Evolutionary conservation across 495 filamentous ascomycete genomes (phyloP), one percentile per base, ranked within the genome.

Genomic region (Talaromyces thailandensis): DNA sequence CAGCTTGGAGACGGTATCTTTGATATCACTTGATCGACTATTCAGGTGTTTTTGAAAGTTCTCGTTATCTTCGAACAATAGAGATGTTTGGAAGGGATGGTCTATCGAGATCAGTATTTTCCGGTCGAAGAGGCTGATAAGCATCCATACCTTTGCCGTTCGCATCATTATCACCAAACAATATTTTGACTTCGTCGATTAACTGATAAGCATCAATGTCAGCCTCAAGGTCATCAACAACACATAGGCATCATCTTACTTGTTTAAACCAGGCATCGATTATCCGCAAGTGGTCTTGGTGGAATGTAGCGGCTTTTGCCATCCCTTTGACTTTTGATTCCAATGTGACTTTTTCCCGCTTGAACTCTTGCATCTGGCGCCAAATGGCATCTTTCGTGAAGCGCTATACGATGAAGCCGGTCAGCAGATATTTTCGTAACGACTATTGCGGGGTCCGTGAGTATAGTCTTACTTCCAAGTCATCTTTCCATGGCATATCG

Each of bases 331-430:
- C 74, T 66, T 87, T 88, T 43, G 80, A 72, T 73, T 97, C 93
- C 53, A 96, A 73, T 18, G 84, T 86, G 32, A 79, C 79, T 71
- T 89, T 91, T 69, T 97, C 91, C 55, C 95, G 84, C 74, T 96
- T 97, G 71, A 92, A 96, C 72, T 98, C 95, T 67, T 89, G 87
- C 93, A 98, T 96, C 70, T 97, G 93, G 29, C 94, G 90, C 70
- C 89, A 87, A 69, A 98, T 97, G 62, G 94, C 94, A 81, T 96
- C 94, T 74, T 98, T 98, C 78, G 96, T 92, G 70, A 91, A 97
- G 66, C 88, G 85, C 94, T 98, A 71, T 72, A 64, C 4, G 0
- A 25, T 57, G n/a, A n/a, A 40, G 64, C 67, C 64, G 70, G 66
- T 66, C 66, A 62, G 26, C 57, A 67, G 32, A 66, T 62, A 62